Evolutionary conservation across 108 stramenopile species (phyloP).

Genomic region (Parietichytrium sp.): DNA sequence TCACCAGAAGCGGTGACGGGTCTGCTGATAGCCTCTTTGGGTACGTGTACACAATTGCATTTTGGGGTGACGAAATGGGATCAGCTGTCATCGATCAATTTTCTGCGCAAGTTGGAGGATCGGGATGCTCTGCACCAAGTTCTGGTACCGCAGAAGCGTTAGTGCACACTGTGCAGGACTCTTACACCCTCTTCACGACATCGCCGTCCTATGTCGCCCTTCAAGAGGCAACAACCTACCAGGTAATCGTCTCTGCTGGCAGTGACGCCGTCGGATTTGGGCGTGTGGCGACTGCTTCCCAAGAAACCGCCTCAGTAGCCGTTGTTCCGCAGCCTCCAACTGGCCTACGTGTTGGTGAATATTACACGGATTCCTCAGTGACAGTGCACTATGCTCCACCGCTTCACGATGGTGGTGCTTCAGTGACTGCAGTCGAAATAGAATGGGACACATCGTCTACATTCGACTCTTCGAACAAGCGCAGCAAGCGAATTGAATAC

Average conservation of each 20-base stretch:
- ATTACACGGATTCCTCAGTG: conserved; percentile 45
- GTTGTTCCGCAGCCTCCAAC: conserved; percentile 49
- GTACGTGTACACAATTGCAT: conserved; percentile 51
- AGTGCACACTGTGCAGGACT: conserved; percentile 41
- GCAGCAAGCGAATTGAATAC: conserved; percentile 60
- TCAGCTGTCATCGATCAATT: neutral
- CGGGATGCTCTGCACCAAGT: neutral
- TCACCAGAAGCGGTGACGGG: conserved; percentile 48
- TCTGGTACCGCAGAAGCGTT: neutral
- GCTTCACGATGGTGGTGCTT: conserved; percentile 65
- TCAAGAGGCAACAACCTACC: conserved; percentile 30
- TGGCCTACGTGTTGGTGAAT: conserved; percentile 57
- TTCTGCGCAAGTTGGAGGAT: no score
- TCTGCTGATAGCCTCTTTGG: conserved; percentile 40
- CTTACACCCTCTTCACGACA: conserved; percentile 25
- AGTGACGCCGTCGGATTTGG: conserved; percentile 41
- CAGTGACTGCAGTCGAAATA: conserved; percentile 66
- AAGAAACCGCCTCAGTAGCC: conserved; percentile 41
- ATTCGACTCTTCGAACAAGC: conserved; percentile 63
- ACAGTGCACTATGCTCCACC: conserved; percentile 62
- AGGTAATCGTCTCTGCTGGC: conserved; percentile 33
- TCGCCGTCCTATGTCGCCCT: conserved; percentile 39
- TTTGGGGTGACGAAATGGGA: conserved; percentile 45
- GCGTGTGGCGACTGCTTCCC: neutral
- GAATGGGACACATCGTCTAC: conserved; percentile 69